Conservation (phyloP, 371 early-diverging fungal genomes). For the Mucor irregularis region DNA sequence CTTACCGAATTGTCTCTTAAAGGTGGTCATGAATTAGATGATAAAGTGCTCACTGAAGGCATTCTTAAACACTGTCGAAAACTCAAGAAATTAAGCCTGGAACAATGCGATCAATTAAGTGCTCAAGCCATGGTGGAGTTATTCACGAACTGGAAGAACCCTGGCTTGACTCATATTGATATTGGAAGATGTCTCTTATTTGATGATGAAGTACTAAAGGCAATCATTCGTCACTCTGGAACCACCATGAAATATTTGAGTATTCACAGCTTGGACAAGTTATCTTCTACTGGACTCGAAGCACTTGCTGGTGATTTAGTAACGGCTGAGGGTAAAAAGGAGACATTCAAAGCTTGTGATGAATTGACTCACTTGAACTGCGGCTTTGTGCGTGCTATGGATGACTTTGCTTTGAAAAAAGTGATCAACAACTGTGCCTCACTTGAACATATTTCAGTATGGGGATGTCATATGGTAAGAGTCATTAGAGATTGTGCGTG, state of each 20-base stretch:
- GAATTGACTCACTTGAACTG: conserved; percentile 59
- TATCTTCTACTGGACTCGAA: conserved; percentile 60
- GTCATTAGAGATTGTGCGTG: too few relatives aligned
- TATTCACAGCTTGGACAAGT: conserved; percentile 74
- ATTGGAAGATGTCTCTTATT: conserved; percentile 56
- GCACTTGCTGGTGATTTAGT: conserved; percentile 46
- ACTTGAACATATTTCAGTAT: conserved; percentile 60
- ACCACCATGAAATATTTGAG: conserved; percentile 52
- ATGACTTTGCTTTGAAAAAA: conserved; percentile 65
- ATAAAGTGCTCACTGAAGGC: conserved; percentile 57
- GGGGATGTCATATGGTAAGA: conserved; percentile 66
- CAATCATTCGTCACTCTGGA: conserved; percentile 64
- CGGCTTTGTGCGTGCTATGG: conserved; percentile 73
- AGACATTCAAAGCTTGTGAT: conserved; percentile 26
- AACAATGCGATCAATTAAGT: conserved; percentile 58
- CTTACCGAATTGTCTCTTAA: conserved; percentile 59
- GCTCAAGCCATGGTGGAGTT: conserved; percentile 58
- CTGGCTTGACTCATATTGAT: conserved; percentile 53
- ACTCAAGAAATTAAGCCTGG: conserved; percentile 56
- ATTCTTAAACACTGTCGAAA: conserved; percentile 54
- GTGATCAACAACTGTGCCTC: conserved; percentile 45
- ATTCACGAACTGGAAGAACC: conserved; percentile 49
- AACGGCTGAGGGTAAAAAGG: conserved; percentile 3
- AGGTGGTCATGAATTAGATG: conserved; percentile 51
- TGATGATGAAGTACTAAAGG: conserved; percentile 59